These are phyloP conservation scores for Colletotrichum liaoningense DNA, from an alignment of 2,329 filamentous ascomycete genomes.

Conservation along the genomic window DNA sequence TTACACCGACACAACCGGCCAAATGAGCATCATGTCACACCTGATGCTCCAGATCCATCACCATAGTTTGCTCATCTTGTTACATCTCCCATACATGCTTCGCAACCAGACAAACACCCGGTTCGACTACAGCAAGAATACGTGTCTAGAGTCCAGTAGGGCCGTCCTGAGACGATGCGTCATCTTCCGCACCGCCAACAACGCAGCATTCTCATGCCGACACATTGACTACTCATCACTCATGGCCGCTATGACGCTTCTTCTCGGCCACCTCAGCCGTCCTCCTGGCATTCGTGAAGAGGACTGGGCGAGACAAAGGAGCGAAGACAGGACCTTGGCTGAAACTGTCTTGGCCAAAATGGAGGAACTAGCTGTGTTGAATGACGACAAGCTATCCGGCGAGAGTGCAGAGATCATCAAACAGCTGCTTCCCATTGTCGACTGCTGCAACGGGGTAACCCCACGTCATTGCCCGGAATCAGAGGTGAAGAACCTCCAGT, in stretches of 20 bases:
- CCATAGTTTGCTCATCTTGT: conserved; percentile 60
- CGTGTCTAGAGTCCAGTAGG: conserved; percentile 61
- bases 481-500: conserved; percentile 43
- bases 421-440: conserved; percentile 55
- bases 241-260: conserved; percentile 61
- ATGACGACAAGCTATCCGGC: conserved; percentile 53
- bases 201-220: conserved; percentile 54
- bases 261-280: conserved; percentile 60
- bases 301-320: conserved; percentile 41
- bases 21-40: conserved; percentile 41
- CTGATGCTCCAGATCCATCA: conserved; percentile 63
- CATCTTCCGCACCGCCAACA: conserved; percentile 54
- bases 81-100: conserved; percentile 68
- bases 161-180: conserved; percentile 62
- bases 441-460: conserved; percentile 36
- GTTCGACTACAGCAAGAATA: conserved; percentile 60
- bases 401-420: conserved; percentile 57
- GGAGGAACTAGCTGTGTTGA: conserved; percentile 49
- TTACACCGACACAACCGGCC: conserved; percentile 28
- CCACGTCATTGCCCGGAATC: conserved; percentile 19
- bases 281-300: conserved; percentile 26
- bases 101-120: conserved; percentile 49
- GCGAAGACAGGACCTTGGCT: conserved; percentile 51
- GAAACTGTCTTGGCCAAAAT: conserved; percentile 48
- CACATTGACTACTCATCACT: conserved; percentile 64